These are phyloP conservation scores for Didymella segeticola DNA, from an alignment of 2,329 filamentous ascomycete genomes.

Conservation along the genomic window DNA sequence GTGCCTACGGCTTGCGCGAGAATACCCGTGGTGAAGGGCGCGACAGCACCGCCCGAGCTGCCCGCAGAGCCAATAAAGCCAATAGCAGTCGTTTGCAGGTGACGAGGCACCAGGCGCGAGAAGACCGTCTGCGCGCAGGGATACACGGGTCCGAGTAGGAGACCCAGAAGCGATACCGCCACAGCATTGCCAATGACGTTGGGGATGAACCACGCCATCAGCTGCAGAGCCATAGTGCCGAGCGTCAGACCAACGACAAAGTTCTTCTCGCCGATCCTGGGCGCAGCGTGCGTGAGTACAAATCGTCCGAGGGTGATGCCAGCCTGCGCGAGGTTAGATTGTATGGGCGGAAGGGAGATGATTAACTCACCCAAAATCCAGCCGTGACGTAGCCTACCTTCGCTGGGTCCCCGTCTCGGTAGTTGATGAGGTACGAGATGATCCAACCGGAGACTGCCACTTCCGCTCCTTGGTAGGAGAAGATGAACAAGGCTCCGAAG, in stretches of 20 bases:
- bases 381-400: constrained; percentile 81
- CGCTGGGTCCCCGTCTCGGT: constrained; percentile 71
- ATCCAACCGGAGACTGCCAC: constrained; percentile 87
- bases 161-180: constrained; percentile 66
- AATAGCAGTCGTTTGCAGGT: constrained; percentile 68
- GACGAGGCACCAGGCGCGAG: constrained; percentile 63
- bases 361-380: constrained; percentile 61
- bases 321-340: constrained; percentile 56
- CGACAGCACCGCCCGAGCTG: constrained; percentile 71
- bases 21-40: constrained; percentile 70
- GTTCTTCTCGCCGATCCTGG: constrained; percentile 71
- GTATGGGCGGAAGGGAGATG: not conserved
- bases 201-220: constrained; percentile 80
- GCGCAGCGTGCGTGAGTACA: constrained; percentile 69
- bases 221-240: constrained; percentile 70
- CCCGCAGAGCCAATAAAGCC: constrained; percentile 74
- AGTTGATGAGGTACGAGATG: constrained; percentile 80
- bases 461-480: constrained; percentile 84
- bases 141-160: constrained; percentile 80
- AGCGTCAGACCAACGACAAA: constrained; percentile 70
- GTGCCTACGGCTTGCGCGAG: constrained; percentile 68
- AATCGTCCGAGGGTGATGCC: constrained; percentile 82
- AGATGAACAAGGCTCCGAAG: constrained; percentile 80
- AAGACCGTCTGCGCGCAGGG: constrained; percentile 74
- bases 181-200: constrained; percentile 66